Evolutionary conservation across 2,329 filamentous ascomycete genomes (phyloP).

Genomic region (Ilyonectria robusta): DNA sequence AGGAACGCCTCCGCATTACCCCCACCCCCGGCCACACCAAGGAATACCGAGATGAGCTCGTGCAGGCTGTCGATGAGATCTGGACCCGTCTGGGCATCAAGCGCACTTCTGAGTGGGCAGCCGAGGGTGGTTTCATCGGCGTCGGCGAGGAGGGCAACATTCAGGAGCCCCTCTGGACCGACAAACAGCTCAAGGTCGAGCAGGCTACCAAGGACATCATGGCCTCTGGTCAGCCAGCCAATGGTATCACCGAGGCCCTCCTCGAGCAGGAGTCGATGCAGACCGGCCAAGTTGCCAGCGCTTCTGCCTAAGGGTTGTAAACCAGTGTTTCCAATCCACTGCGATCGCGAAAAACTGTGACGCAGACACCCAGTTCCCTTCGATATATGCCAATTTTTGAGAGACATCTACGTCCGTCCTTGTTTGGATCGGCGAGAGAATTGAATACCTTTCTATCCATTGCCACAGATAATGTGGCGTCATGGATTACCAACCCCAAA

Average conservation of each 20-base stretch:
- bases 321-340: constrained; percentile 8
- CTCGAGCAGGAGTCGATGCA: constrained; percentile 67
- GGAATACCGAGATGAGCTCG: constrained; percentile 87
- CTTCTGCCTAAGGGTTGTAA: constrained; percentile 43
- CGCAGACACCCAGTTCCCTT: constrained; percentile 39
- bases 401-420: constrained; percentile 36
- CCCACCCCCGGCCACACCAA: constrained; percentile 93
- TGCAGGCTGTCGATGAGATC: constrained; percentile 86
- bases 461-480: constrained; percentile 22
- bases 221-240: constrained; percentile 55
- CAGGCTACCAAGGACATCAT: constrained; percentile 75
- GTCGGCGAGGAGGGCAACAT: constrained; percentile 81
- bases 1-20: constrained; percentile 95
- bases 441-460: constrained; percentile 37
- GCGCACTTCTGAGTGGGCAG: constrained; percentile 92
- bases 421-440: constrained; percentile 37
- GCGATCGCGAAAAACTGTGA: constrained; percentile 23
- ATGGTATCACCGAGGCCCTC: constrained; percentile 69
- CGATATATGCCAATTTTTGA: constrained; percentile 38
- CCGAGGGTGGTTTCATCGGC: constrained; percentile 92
- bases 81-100: constrained; percentile 93
- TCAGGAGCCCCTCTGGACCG: constrained; percentile 88
- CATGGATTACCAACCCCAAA: constrained; percentile 19
- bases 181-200: constrained; percentile 86
- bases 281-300: constrained; percentile 47